Evolutionary conservation across 2,329 filamentous ascomycete genomes (phyloP).

Genomic region (Trichoderma sp.): DNA sequence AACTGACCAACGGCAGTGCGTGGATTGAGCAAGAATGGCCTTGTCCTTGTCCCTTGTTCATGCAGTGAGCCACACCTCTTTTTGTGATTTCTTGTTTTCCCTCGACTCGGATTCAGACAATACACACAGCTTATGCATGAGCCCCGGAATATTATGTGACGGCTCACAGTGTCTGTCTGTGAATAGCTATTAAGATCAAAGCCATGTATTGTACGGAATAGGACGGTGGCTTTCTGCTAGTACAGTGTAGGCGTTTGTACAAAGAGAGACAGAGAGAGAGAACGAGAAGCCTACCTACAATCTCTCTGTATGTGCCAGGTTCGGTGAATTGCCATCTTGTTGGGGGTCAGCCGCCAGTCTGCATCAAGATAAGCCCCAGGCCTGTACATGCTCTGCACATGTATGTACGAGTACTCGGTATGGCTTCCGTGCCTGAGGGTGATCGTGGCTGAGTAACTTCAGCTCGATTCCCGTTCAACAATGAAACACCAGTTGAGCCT

Average conservation of each 20-base stretch:
- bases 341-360: conserved; percentile 14
- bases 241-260: not conserved
- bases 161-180: not conserved
- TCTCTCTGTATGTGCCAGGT: not conserved
- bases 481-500: not conserved
- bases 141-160: not conserved
- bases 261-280: not conserved
- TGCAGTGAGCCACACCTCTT: conserved; percentile 3
- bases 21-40: not conserved
- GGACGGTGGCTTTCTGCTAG: not conserved
- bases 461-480: not conserved
- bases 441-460: not conserved
- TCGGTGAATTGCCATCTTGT: not conserved
- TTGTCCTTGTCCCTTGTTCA: not conserved
- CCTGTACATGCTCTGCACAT: not conserved
- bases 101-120: not conserved
- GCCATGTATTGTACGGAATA: not conserved
- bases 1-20: not conserved
- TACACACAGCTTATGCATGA: not conserved
- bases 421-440: not conserved
- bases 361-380: not conserved
- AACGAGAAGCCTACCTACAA: not conserved
- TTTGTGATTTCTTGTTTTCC: not conserved
- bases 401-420: not conserved
- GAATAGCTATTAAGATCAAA: not conserved